Conservation (phyloP, 2,329 filamentous ascomycete genomes). For the Neopestalotiopsis sp. region DNA sequence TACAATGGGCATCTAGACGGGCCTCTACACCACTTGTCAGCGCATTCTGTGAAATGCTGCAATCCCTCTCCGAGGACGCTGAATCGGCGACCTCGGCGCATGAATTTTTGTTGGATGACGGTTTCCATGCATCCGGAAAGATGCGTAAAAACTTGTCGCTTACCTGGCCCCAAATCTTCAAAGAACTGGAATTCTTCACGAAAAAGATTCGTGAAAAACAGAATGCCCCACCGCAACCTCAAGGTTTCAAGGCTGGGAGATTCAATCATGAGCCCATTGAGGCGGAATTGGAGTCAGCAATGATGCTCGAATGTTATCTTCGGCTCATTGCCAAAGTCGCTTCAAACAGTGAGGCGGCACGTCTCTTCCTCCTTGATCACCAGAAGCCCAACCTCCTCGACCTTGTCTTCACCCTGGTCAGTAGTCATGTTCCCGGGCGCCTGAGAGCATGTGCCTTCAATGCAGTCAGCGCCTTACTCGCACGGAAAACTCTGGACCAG, state of each 20-base stretch:
- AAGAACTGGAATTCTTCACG: slow-evolving; percentile 85
- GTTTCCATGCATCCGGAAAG: slow-evolving; percentile 73
- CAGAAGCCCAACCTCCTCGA: slow-evolving; percentile 71
- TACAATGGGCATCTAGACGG: slow-evolving; percentile 95
- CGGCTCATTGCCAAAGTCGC: slow-evolving; percentile 85
- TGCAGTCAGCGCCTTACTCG: slow-evolving; percentile 76
- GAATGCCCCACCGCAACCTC: slow-evolving; percentile 51
- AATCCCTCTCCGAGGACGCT: slow-evolving; percentile 82
- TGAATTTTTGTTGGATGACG: slow-evolving; percentile 87
- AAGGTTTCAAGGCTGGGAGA: slow-evolving; percentile 64
- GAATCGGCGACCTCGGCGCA: slow-evolving; percentile 86
- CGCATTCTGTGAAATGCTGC: slow-evolving; percentile 95
- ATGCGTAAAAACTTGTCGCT: slow-evolving; percentile 83
- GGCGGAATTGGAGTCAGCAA: slow-evolving; percentile 86
- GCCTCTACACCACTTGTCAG: slow-evolving; percentile 96
- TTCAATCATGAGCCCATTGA: slow-evolving; percentile 72
- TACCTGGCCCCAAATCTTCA: slow-evolving; percentile 92
- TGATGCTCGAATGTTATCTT: slow-evolving; percentile 95
- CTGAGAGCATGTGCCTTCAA: slow-evolving; percentile 85
- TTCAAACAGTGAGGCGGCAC: slow-evolving; percentile 72
- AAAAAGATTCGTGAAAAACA: slow-evolving; percentile 78
- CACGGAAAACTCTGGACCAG: slow-evolving; percentile 70
- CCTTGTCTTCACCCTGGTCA: slow-evolving; percentile 79
- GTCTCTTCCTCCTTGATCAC: slow-evolving; percentile 73
- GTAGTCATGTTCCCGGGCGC: slow-evolving; percentile 75